phyloP scores from a whole-genome alignment of 208 protist species.

The Wallacemonas sp. region DNA sequence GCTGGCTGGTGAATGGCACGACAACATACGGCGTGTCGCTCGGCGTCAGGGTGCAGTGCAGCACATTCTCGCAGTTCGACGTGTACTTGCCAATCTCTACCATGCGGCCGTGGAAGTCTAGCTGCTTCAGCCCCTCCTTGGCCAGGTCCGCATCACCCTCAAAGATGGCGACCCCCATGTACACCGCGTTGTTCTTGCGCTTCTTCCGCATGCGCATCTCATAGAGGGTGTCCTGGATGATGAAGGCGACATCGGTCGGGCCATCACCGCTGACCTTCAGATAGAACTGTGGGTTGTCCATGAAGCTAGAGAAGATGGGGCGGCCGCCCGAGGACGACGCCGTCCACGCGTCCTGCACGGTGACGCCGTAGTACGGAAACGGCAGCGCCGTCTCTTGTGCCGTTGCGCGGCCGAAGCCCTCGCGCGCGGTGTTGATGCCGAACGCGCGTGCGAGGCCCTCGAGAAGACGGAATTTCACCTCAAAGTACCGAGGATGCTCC shows the following conservation, averaged over 20 bases:
- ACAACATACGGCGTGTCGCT: constrained; percentile 85
- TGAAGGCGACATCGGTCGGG: constrained; percentile 73
- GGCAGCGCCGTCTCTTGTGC: constrained; percentile 68
- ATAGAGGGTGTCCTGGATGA: constrained; percentile 88
- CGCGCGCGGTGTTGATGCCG: constrained; percentile 75
- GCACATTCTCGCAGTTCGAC: constrained; percentile 90
- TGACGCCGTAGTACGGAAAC: constrained; percentile 91
- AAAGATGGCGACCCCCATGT: constrained; percentile 90
- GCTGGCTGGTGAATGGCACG: constrained; percentile 88
- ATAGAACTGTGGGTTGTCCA: constrained; percentile 92
- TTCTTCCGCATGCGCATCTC: constrained; percentile 86
- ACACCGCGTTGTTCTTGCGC: constrained; percentile 85
- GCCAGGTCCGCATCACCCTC: constrained; percentile 70
- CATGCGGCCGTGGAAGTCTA: constrained; percentile 89
- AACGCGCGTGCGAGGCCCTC: constrained; percentile 89
- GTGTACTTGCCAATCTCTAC: constrained; percentile 87
- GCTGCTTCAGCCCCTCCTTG: constrained; percentile 82
- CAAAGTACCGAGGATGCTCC: constrained; percentile 70
- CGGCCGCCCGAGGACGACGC: constrained; percentile 73
- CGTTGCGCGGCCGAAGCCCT: constrained; percentile 79
- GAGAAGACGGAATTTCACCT: constrained; percentile 86
- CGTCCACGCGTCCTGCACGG: constrained; percentile 77
- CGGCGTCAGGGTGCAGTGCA: constrained; percentile 76
- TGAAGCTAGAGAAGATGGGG: constrained; percentile 88
- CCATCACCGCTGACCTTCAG: constrained; percentile 57